Evolutionary conservation across 1,139 yeast species (phyloP), one percentile per base, ranked within the genome.

Genomic region (Wickerhamomyces sp.): DNA sequence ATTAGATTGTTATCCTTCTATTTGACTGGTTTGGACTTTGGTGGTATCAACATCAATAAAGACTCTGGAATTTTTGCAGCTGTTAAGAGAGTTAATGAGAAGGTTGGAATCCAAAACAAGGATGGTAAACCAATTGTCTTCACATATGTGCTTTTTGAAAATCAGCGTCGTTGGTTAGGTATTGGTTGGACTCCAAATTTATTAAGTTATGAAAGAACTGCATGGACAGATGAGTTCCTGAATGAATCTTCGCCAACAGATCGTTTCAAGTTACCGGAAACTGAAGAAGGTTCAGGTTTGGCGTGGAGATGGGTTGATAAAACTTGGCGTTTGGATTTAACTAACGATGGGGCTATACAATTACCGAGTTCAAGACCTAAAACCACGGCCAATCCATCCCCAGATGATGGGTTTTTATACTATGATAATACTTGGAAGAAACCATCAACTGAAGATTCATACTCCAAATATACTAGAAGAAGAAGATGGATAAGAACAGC

Each of bases 401-500:
- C 78, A 0, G 93, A 86, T 59, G 97, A 89, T 49, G 99, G 96
- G 0, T 93, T 76, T 67, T 78, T 93, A 43, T 93, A 81, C 64
- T 87, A 79, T 59, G 98, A 93, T 64, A 93, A 90, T 62, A 84
- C 95, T 7, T 93, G 99, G 99, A 88, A 87, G 57, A 82, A 81
- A 55, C 96, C 98, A 15, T 69, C 91, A 2, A 80, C 95, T 0
- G 96, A 88, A 49, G 96, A 91, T 62, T 75, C 94, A 3, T 91
- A 83, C 64, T 81, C 94, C 34, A 90, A 89, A 65, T 93, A 89
- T 61, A 93, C 99, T 8, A 77, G 99, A 64, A 78, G 96, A 62
- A 78, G 99, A 68, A 75, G 98, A 62, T 93, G 99, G 99, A 79
- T 91, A 29, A 77, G 98, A 55, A 88, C 95, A 0, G 99, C 98